These are phyloP conservation scores for Coemansia sp. DNA, from an alignment of 192 early-diverging fungal species.

Conservation along the genomic window DNA sequence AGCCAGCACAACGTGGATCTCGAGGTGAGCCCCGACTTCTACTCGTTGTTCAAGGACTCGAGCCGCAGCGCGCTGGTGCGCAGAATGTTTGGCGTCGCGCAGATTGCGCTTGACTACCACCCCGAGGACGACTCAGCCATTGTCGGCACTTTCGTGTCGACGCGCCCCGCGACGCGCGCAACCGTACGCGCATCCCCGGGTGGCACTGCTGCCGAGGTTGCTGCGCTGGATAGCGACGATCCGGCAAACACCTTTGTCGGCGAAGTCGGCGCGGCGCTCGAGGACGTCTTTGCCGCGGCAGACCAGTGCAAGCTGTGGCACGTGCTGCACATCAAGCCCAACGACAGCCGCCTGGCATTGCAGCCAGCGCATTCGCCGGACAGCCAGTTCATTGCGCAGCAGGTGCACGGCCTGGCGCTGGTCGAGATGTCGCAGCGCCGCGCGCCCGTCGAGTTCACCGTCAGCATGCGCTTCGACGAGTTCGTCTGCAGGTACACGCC, in stretches of 20 bases:
- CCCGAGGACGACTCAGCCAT: constrained; percentile 73
- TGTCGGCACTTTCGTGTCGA: constrained; percentile 75
- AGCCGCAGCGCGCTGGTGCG: constrained; percentile 77
- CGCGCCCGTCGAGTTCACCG: constrained; percentile 71
- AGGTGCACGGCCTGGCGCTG: constrained; percentile 72
- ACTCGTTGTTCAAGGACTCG: constrained; percentile 72
- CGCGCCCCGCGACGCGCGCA: constrained; percentile 72
- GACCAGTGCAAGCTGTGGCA: constrained; percentile 79
- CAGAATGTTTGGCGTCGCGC: constrained; percentile 71
- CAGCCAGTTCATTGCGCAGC: constrained; percentile 63
- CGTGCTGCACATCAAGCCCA: constrained; percentile 79
- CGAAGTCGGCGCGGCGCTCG: constrained; percentile 67
- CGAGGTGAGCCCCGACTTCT: constrained; percentile 76
- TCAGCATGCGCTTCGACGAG: constrained; percentile 67
- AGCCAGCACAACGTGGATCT: constrained; percentile 73
- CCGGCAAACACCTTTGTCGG: constrained; percentile 54
- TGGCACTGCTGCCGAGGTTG: constrained; percentile 13
- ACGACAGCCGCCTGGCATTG: constrained; percentile 31
- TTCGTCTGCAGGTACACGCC: constrained; percentile 74
- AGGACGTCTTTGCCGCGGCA: constrained; percentile 80
- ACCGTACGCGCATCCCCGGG: constrained; percentile 26
- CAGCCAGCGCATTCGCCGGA: constrained; percentile 60
- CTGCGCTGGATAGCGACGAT: constrained; percentile 28
- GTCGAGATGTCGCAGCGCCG: constrained; percentile 70
- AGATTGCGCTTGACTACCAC: constrained; percentile 73